Evolutionary conservation across 1,284 basidiomycete species (phyloP).

Genomic region (Cutaneotrichosporon dermatis): DNA sequence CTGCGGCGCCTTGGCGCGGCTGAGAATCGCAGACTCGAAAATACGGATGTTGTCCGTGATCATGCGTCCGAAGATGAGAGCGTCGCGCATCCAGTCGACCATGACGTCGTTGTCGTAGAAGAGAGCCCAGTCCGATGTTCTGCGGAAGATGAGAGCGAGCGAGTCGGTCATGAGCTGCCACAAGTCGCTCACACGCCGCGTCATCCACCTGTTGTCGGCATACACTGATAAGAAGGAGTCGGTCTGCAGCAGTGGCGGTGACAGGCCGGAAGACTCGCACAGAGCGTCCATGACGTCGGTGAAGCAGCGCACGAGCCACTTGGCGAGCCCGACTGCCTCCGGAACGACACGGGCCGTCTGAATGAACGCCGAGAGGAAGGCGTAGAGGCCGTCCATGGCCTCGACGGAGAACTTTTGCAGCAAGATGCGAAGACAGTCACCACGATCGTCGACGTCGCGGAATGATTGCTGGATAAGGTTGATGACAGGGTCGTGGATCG

Average conservation of each 20-base stretch:
- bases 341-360: constrained; percentile 61
- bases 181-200: constrained; percentile 61
- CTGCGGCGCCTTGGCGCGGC: constrained; percentile 37
- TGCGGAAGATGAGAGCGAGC: constrained; percentile 74
- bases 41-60: constrained; percentile 72
- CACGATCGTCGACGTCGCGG: constrained; percentile 77
- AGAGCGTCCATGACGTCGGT: constrained; percentile 85
- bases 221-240: constrained; percentile 51
- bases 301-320: constrained; percentile 81
- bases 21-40: constrained; percentile 65
- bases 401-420: constrained; percentile 61
- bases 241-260: constrained; percentile 37
- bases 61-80: constrained; percentile 81
- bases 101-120: constrained; percentile 76
- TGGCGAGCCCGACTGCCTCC: constrained; percentile 79
- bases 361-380: constrained; percentile 64
- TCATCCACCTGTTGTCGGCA: constrained; percentile 35
- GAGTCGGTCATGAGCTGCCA: constrained; percentile 79
- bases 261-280: constrained; percentile 59
- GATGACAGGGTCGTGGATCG: constrained; percentile 67
- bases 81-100: constrained; percentile 95
- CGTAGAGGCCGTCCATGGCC: constrained; percentile 64
- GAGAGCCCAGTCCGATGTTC: constrained; percentile 73
- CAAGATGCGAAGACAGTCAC: constrained; percentile 76
- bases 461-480: constrained; percentile 72